Evolutionary conservation across 805 yeast species (phyloP).

Genomic region (Ogataea kodamae): DNA sequence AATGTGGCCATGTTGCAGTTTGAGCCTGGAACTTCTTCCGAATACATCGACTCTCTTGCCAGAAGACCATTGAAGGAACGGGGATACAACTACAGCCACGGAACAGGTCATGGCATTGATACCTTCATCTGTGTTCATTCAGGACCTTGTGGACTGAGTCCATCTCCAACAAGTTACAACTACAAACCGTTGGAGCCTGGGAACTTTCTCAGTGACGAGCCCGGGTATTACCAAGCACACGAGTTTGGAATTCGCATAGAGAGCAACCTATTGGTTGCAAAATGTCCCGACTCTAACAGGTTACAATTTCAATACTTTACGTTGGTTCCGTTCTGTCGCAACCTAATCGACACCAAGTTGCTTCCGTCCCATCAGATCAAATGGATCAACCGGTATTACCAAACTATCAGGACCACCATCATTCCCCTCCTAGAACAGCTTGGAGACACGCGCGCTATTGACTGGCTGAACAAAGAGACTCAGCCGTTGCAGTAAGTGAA

Average conservation of each 20-base stretch:
- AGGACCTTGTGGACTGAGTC: slow-evolving; percentile 83
- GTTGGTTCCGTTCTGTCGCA: slow-evolving; percentile 76
- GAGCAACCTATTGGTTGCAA: slow-evolving; percentile 65
- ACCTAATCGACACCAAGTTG: slow-evolving; percentile 59
- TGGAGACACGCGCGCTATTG: slow-evolving; percentile 55
- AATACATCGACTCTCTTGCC: slow-evolving; percentile 74
- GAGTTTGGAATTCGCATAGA: slow-evolving; percentile 88
- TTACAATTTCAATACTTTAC: slow-evolving; percentile 82
- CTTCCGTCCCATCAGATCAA: slow-evolving; percentile 57
- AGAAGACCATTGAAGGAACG: slow-evolving; percentile 77
- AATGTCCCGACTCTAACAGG: slow-evolving; percentile 45
- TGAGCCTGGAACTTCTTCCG: slow-evolving; percentile 73
- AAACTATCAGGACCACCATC: slow-evolving; percentile 49
- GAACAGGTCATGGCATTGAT: slow-evolving; percentile 98
- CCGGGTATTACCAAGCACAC: slow-evolving; percentile 91
- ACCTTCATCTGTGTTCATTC: slow-evolving; percentile 89
- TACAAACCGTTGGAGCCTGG: slow-evolving; percentile 59
- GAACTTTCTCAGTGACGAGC: slow-evolving; percentile 83
- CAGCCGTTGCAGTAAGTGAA: slow-evolving; percentile 23
- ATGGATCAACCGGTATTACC: slow-evolving; percentile 71
- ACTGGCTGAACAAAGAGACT: slow-evolving; percentile 74
- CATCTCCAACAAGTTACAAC: slow-evolving; percentile 31
- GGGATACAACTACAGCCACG: slow-evolving; percentile 88
- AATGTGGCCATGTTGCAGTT: slow-evolving; percentile 78
- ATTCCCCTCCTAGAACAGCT: slow-evolving; percentile 47